Evolutionary conservation across 1,284 basidiomycete genomes (phyloP).

Genomic region (Cutaneotrichosporon cyanovorans): DNA sequence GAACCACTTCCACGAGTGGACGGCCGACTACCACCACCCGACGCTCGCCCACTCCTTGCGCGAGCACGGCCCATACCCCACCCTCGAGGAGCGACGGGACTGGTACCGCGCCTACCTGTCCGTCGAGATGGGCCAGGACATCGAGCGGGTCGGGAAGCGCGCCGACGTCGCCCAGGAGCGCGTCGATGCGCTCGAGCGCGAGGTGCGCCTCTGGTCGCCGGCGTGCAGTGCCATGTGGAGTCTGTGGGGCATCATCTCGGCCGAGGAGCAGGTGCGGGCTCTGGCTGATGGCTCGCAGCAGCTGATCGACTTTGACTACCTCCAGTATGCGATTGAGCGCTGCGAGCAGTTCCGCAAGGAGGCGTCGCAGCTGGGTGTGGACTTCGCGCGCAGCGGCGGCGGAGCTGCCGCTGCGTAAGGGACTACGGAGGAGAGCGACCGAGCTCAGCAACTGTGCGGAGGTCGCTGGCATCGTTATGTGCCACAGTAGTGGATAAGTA

Average conservation of each 20-base stretch:
- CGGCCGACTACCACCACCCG: conserved; percentile 69
- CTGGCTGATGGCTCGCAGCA: too few species aligned
- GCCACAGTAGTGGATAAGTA: too few species aligned
- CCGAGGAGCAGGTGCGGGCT: conserved; percentile 67
- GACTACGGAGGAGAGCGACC: too few species aligned
- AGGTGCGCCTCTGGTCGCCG: conserved; percentile 77
- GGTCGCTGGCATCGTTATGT: too few species aligned
- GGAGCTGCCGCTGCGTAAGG: too few species aligned
- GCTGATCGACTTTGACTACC: conserved; percentile 47
- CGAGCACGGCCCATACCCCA: conserved; percentile 63
- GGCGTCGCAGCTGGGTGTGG: conserved; percentile 32
- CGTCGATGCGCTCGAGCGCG: conserved; percentile 56
- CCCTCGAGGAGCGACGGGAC: conserved; percentile 60
- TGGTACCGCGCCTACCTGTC: conserved; percentile 77
- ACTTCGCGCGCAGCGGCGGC: too few species aligned
- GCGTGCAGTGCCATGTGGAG: conserved; percentile 84
- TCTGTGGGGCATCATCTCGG: conserved; percentile 85
- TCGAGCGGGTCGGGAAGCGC: conserved; percentile 28
- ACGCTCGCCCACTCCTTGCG: conserved; percentile 65
- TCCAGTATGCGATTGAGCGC: conserved; percentile 45
- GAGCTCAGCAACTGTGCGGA: too few species aligned
- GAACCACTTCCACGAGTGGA: conserved; percentile 95
- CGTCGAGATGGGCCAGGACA: conserved; percentile 29
- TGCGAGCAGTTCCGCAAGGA: conserved; percentile 44
- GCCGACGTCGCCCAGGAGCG: conserved; percentile 31